phyloP scores from a whole-genome alignment of 352 stramenopile species.

The Phytophthora ohioensis region DNA sequence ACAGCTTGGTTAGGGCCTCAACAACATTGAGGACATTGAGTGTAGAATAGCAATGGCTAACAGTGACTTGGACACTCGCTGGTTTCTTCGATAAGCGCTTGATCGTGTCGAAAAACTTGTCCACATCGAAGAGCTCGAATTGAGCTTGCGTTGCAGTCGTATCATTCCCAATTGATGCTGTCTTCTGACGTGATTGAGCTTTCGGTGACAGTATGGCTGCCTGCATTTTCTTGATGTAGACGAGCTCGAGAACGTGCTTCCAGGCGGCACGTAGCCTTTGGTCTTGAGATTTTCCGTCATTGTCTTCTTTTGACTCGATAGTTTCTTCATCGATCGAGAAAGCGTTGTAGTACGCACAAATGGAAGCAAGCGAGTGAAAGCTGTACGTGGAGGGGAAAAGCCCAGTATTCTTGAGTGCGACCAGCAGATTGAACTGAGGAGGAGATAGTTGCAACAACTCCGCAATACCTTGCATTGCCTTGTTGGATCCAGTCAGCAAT shows the following conservation, averaged over 20 bases:
- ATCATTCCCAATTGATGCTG: neutral
- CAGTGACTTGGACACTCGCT: constrained; percentile 48
- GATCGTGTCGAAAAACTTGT: constrained; percentile 65
- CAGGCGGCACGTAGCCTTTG: constrained; percentile 50
- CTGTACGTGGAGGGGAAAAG: constrained; percentile 56
- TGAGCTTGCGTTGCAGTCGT: constrained; percentile 8
- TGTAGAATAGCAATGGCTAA: constrained; percentile 68
- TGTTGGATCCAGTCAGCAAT: constrained; percentile 41
- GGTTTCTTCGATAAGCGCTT: constrained; percentile 62
- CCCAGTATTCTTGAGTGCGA: constrained; percentile 58
- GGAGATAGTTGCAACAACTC: constrained; percentile 54
- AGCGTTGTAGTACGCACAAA: constrained; percentile 69
- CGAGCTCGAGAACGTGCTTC: constrained; percentile 64
- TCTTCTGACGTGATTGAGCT: constrained; percentile 11
- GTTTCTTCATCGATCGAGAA: constrained; percentile 56
- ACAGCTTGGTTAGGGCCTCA: constrained; percentile 66
- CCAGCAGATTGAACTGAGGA: constrained; percentile 72
- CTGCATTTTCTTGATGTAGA: constrained; percentile 71
- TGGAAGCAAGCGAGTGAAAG: constrained; percentile 56
- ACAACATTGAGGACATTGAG: constrained; percentile 66
- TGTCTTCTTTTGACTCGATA: constrained; percentile 36
- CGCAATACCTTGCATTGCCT: constrained; percentile 62
- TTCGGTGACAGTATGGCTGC: constrained; percentile 18
- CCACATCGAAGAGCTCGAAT: constrained; percentile 72
- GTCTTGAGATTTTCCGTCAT: constrained; percentile 25